A percentile compares a stretch with the other conserved stretches of the same genome.
Conservation (phyloP, 495 filamentous ascomycete genomes). For the Durotheca rogersii region DNA sequence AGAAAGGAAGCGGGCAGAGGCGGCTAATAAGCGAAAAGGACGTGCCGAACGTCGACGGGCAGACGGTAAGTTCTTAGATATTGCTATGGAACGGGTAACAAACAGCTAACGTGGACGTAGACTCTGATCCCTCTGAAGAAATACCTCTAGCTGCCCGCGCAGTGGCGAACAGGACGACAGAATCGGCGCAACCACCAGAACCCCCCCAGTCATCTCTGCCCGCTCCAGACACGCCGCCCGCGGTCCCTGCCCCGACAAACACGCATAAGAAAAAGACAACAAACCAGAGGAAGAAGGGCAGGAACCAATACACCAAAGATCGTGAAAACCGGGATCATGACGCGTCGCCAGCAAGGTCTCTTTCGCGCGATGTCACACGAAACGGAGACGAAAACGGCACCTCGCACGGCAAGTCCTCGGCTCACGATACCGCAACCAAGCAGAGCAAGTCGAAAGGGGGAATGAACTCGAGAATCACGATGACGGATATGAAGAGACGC, state of each 20-base stretch:
- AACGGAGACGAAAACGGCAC: conserved; percentile 42
- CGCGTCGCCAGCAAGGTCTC: conserved; percentile 64
- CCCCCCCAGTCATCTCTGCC: conserved; percentile 48
- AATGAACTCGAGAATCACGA: conserved; percentile 67
- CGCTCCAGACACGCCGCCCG: conserved; percentile 56
- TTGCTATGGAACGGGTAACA: conserved; percentile 20
- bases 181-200: conserved; percentile 35
- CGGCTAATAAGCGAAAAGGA: conserved; percentile 71
- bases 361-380: conserved; percentile 60
- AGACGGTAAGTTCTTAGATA: conserved; percentile 61
- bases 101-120: conserved; percentile 43
- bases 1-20: conserved; percentile 67
- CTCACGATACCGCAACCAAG: conserved; percentile 34
- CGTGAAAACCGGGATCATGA: conserved; percentile 61
- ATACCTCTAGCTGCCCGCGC: conserved; percentile 49
- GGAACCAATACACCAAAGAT: conserved; percentile 86
- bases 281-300: conserved; percentile 66
- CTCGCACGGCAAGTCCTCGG: conserved; percentile 23
- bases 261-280: conserved; percentile 68
- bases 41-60: conserved; percentile 69
- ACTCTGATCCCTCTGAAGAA: conserved; percentile 64
- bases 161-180: conserved; percentile 34
- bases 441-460: conserved; percentile 42
- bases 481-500: conserved; percentile 89
- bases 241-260: conserved; percentile 42